These are phyloP conservation scores for Bertia moriformis DNA, from an alignment of 2,329 filamentous ascomycete species.

Conservation along the genomic window DNA sequence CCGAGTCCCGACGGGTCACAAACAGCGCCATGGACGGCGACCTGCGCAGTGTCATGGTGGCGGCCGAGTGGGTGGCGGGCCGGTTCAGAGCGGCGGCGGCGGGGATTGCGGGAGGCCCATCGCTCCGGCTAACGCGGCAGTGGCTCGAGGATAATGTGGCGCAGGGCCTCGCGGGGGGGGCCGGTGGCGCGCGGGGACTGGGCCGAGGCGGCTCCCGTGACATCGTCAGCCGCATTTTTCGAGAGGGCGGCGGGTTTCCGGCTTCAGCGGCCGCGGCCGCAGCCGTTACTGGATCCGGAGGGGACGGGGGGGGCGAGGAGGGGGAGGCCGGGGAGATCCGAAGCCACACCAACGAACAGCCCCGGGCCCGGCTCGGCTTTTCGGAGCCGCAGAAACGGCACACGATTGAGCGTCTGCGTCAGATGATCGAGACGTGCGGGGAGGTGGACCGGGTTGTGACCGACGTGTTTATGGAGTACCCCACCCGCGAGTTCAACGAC, in stretches of 20 bases:
- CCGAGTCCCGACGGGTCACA: conserved; percentile 53
- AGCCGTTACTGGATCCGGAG: conserved; percentile 46
- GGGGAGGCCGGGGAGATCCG: conserved; percentile 15
- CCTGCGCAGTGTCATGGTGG: conserved; percentile 70
- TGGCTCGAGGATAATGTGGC: conserved; percentile 66
- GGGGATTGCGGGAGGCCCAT: too few species aligned
- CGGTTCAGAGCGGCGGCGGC: conserved; percentile 39
- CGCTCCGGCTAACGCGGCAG: conserved; percentile 46
- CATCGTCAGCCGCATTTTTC: conserved; percentile 64
- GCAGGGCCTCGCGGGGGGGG: conserved; percentile 53
- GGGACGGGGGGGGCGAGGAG: conserved; percentile 24
- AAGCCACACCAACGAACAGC: conserved; percentile 29
- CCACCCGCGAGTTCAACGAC: conserved; percentile 79
- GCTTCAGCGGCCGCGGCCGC: conserved; percentile 10
- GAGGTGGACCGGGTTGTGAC: conserved; percentile 67
- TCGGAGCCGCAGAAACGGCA: conserved; percentile 59
- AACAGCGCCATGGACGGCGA: conserved; percentile 59
- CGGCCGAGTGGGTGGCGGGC: conserved; percentile 73
- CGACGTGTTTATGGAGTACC: conserved; percentile 77
- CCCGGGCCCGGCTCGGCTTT: conserved; percentile 50
- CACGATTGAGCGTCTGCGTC: conserved; percentile 55
- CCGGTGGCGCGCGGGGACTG: conserved; percentile 55
- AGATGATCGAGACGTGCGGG: conserved; percentile 68
- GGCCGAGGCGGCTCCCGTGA: conserved; percentile 61
- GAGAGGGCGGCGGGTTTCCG: conserved; percentile 65